Percentiles rank a stretch among this genome's conserved stretches.
Evolutionary conservation across 1,284 basidiomycete genomes (phyloP).

Genomic region (Erythrobasidium hasegawianum): DNA sequence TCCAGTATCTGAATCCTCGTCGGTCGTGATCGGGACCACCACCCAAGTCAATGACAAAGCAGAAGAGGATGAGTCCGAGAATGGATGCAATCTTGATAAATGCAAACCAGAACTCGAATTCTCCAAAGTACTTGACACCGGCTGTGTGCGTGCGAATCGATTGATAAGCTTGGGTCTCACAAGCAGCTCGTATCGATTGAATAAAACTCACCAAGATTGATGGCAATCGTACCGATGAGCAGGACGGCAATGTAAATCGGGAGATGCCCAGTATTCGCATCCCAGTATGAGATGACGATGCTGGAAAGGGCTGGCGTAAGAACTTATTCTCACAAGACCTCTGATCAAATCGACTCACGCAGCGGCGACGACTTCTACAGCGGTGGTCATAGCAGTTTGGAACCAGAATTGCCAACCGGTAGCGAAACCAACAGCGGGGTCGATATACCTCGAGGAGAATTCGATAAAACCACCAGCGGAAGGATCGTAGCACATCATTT

Average conservation of each 20-base stretch:
- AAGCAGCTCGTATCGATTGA: no score
- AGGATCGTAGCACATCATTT: conserved; percentile 48
- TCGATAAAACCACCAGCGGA: conserved; percentile 67
- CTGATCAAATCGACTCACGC: conserved; percentile 46
- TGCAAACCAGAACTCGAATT: conserved; percentile 55
- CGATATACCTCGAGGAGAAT: conserved; percentile 71
- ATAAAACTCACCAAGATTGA: conserved; percentile 34
- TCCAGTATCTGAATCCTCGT: conserved; percentile 49
- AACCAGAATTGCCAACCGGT: conserved; percentile 70
- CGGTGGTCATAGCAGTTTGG: conserved; percentile 36
- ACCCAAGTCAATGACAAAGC: conserved; percentile 62
- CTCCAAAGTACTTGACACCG: conserved; percentile 54
- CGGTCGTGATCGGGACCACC: conserved; percentile 63
- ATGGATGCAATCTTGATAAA: conserved; percentile 58
- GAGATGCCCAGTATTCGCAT: conserved; percentile 22
- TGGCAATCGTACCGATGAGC: conserved; percentile 47
- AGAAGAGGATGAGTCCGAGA: conserved; percentile 59
- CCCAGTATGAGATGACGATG: conserved; percentile 63
- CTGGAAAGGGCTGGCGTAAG: conserved; percentile 71
- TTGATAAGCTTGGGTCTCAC: no score
- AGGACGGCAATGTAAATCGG: conserved; percentile 46
- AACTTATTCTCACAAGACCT: conserved; percentile 53
- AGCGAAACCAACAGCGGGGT: conserved; percentile 73
- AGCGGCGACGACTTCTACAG: conserved; percentile 50
- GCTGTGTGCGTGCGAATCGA: no score